Evolutionary conservation across 495 filamentous ascomycete species (phyloP), one percentile per base, ranked within the genome.

Genomic region (Tuber aestivum): DNA sequence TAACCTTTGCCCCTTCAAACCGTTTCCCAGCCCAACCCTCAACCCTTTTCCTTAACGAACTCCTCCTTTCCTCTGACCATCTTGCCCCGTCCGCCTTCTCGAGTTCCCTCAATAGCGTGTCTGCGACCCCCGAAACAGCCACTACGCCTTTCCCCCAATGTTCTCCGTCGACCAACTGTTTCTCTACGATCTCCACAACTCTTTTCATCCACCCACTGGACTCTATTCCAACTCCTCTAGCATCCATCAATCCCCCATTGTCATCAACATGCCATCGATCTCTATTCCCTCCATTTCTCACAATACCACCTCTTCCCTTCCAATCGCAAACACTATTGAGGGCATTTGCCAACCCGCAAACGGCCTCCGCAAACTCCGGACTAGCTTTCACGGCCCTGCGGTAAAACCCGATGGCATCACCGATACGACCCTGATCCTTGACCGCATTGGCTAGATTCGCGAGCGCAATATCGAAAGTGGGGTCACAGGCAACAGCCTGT

Each of bases 381-480:
- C 95, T 99, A 44, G 93, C 90, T 69, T 88, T 87, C 70, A 99
- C 95, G 44, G 95, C 95, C 76, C 94, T 90, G 78, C 89, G 91
- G 86, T 99, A 99, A 83, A 96, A 98, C 27, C 85, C 84, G 71
- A 99, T 97, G 8, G 95, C 96, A 78, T 99, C 95, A 74, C 89
- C 93, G 76, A 97, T 92, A 69, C 91, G 89, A 18, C 96, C 96
- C 82, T 96, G 92, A 83, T 99, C 95, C 84, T 98, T 99, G 70
- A 99, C 95, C 0, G 95, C 95, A 84, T 99, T 99, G 41, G 95
- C 95, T 72, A 99, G 87, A 82, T 99, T 99, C 44, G 95, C 97
- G 70, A 99, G 86, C 6, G 96, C 95, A 80, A 99, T 98, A 79
- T 99, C 95, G 81, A 99, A 99, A 44, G 91, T 92, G 21, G 89